These are phyloP conservation scores for Pezicula rhizophila DNA, from an alignment of 2,329 filamentous ascomycete genomes.

Conservation along the genomic window DNA sequence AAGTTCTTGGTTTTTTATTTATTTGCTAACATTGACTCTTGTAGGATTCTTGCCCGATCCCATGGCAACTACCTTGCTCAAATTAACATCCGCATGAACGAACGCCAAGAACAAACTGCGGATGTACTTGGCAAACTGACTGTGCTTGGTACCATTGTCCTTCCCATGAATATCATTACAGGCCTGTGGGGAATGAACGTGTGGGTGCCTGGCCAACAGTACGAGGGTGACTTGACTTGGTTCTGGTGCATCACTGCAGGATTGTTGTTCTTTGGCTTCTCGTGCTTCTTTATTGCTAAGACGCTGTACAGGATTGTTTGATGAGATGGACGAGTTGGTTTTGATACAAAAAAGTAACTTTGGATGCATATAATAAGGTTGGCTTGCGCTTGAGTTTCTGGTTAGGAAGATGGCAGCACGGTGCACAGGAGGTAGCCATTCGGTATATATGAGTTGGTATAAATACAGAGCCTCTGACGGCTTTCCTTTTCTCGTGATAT, in stretches of 20 bases:
- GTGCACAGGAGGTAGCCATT: too few species aligned
- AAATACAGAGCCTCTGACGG: too few species aligned
- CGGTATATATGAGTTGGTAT: too few species aligned
- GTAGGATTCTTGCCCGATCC: slow-evolving; percentile 78
- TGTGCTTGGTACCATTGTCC: slow-evolving; percentile 90
- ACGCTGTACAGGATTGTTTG: slow-evolving; percentile 26
- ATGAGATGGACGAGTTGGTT: too few species aligned
- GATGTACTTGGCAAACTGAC: slow-evolving; percentile 93
- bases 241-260: slow-evolving; percentile 71
- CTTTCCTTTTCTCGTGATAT: too few species aligned
- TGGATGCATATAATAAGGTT: too few species aligned
- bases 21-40: slow-evolving; percentile 7
- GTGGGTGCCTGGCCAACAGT: slow-evolving; percentile 85
- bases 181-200: slow-evolving; percentile 99
- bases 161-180: slow-evolving; percentile 99
- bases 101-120: slow-evolving; percentile 90
- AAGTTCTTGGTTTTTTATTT: not conserved
- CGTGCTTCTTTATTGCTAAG: slow-evolving; percentile 49
- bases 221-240: slow-evolving; percentile 69
- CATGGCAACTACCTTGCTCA: slow-evolving; percentile 98
- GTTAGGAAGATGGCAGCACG: too few species aligned
- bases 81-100: slow-evolving; percentile 98
- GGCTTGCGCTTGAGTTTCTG: too few species aligned
- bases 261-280: slow-evolving; percentile 70
- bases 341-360: too few species aligned